A percentile compares a stretch with the other conserved stretches of the same genome.
phyloP scores from a whole-genome alignment of 768 basidiomycete genomes.

The Rhodotorula kratochvilovae region DNA sequence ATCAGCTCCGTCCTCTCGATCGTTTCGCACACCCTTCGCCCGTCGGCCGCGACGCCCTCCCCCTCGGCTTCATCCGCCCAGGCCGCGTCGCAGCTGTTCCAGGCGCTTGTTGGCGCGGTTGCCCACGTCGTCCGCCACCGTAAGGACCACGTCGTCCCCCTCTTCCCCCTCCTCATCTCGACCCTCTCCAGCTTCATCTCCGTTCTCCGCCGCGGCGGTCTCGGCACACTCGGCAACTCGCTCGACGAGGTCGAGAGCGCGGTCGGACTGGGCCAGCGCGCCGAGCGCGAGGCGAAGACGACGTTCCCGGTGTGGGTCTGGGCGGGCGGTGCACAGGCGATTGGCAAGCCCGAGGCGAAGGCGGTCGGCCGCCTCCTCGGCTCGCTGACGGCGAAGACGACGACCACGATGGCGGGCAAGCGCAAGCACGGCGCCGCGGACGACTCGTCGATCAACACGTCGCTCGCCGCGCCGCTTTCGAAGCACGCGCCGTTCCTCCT shows the following conservation, averaged over 20 bases:
- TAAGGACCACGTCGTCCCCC: conserved; percentile 33
- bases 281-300: conserved; percentile 29
- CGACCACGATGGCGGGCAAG: conserved; percentile 16
- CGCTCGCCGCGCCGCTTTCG: conserved; percentile 38
- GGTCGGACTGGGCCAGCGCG: conserved; percentile 16
- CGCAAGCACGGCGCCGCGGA: conserved; percentile 2
- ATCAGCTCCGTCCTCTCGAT: conserved; percentile 28
- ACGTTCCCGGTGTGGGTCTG: conserved; percentile 36
- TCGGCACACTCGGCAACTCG: conserved; percentile 18
- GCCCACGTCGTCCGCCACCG: conserved; percentile 37
- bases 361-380: conserved; percentile 31
- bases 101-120: conserved; percentile 21
- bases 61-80: neutral
- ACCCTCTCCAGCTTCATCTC: conserved; percentile 20
- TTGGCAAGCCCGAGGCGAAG: conserved; percentile 27
- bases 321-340: conserved; percentile 18
- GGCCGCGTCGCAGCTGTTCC: conserved; percentile 1
- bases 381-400: conserved; percentile 33
- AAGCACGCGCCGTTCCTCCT: conserved; percentile 45
- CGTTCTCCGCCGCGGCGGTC: conserved; percentile 18
- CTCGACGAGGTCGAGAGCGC: conserved; percentile 10
- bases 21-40: conserved; percentile 26
- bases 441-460: conserved; percentile 11
- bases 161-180: conserved; percentile 38
- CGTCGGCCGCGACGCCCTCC: neutral